Evolutionary conservation across 1,284 basidiomycete species (phyloP), one percentile per base, ranked within the genome.

Genomic region (Filobasidium uniguttulatum): DNA sequence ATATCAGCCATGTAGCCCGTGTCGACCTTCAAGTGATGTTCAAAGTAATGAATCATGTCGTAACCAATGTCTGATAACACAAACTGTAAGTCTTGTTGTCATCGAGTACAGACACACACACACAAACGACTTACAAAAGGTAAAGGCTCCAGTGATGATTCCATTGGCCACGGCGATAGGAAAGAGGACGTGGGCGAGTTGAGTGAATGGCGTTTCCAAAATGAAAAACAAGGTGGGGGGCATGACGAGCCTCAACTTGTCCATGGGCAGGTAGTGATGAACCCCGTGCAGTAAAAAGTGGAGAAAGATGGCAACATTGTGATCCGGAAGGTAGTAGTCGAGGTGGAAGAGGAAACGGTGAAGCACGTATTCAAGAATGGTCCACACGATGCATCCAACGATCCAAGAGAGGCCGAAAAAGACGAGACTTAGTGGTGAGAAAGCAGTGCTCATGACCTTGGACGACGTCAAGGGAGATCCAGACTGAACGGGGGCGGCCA

Each of bases 321-420:
- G 75, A 67, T 97, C 93, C 5, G 93, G 94, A 14, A 99, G 76
- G 59, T 77, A 66, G n/a, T 81, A 73, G 68, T 99, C 94, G 59
- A 99, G 73, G 71, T 99, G 94, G 80, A 99, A 99, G 48, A 99
- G 72, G 79, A 96, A 97, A 28, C 93, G 83, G 71, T 99, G 94
- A 62, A 99, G 71, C n/a, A 73, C 71, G 68, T 98, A 99, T 69
- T 98, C 94, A 66, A 99, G 73, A 54, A 97, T 66, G 0, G 93
- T 97, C 93, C 93, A 99, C 58, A 94, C 75, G 46, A 96, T 37
- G 66, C 87, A 86, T 9, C 93, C 93, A 29, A 80, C 45, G 52
- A 86, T 63, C 75, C 86, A 88, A 70, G 80, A 89, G 1, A 72
- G 56, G 28, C 76, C 77, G 25, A 48, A 49, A 46, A 62, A 30